Evolutionary conservation across 495 filamentous ascomycete species (phyloP), one percentile per base, ranked within the genome.

Genomic region (Penicillium mononematosum): DNA sequence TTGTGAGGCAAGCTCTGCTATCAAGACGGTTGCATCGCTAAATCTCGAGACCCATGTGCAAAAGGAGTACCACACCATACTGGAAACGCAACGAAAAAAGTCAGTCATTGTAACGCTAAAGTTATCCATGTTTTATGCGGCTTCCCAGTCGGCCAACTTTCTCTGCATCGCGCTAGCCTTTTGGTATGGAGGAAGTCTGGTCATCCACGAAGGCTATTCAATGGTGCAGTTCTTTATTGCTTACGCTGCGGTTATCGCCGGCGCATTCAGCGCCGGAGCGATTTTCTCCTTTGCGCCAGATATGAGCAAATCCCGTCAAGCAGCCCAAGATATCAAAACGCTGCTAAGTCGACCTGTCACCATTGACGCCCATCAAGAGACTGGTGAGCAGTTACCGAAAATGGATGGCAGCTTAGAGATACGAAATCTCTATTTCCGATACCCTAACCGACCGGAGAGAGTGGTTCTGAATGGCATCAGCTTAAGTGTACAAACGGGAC

Each of bases 11-110:
- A 91, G 91, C 27, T 85, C 84, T 10, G 89, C 91, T 10, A 96
- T 96, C 63, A 87, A 90, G 25, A 96, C 91, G 25, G 90, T 96
- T 31, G 91, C 91, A n/a, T 87, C 86, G 25, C 76, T 96, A 34
- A 92, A 89, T 1, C 80, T 90, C 38, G 91, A 96, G 70, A 66
- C 77, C 0, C 89, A 95, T 63, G 91, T 96, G 5, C 79, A 87
- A 65, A 50, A 73, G 20, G 75, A 84, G 39, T 97, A 97, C 69
- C 85, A 83, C 54, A 56, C 68, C 4, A 81, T 86, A 55, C 76
- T 96, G 27, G 78, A 77, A 7, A 63, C 68, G 6, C 89, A 94
- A 63, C 76, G 73, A 14, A 69, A 70, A 29, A 75, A 76, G 25
- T 86, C 81, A 34, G 64, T 94, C 52, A 67, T 77, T 6, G 89